Evolutionary conservation across 2,329 filamentous ascomycete species (phyloP), one percentile per base, ranked within the genome.

Genomic region (Pseudogymnoascus verrucosus): DNA sequence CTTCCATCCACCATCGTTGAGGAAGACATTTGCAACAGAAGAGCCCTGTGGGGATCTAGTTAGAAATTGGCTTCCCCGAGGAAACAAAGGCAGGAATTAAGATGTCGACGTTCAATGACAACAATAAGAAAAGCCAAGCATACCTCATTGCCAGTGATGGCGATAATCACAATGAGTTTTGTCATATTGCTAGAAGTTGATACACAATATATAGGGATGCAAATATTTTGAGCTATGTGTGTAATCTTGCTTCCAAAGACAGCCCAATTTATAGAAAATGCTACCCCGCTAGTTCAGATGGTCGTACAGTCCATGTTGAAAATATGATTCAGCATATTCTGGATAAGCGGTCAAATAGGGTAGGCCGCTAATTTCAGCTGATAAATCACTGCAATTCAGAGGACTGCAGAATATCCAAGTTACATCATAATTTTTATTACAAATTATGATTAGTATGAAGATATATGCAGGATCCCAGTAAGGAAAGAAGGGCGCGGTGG

Each of bases 1-100:
- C 26, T 72, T 74, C 73, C 77, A 82, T 54, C 77, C 71, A 31
- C 76, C 73, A 68, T 80, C 76, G 60, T 72, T 73, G 64, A 82
- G 77, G 65, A 82, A 74, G 61, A 74, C 72, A 2, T 70, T 65
- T 63, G 81, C 74, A 31, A 82, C 78, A 31, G 79, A 80, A 37
- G 77, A 77, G 44, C 80, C 81, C 69, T 83, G 11, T 16, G 14
- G 5, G 80, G 0, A 28, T 1, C 4, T 11, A 8, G 23, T 51
- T 51, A 51, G 6, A 10, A 51, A 51, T 16, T 16, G 14, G 44
- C 12, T 28, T 51, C 5, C 10, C 4, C 12, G 44, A 28, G 14
- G 5, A 10, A n/a, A 28, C 10, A 51, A 2, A 10, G 23, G 44
- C 12, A 28, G 7, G 14, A 10, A 11, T 51, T 28, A 51, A 10